Conservation (phyloP, 2,329 filamentous ascomycete genomes). For the Volutella citrinella region DNA sequence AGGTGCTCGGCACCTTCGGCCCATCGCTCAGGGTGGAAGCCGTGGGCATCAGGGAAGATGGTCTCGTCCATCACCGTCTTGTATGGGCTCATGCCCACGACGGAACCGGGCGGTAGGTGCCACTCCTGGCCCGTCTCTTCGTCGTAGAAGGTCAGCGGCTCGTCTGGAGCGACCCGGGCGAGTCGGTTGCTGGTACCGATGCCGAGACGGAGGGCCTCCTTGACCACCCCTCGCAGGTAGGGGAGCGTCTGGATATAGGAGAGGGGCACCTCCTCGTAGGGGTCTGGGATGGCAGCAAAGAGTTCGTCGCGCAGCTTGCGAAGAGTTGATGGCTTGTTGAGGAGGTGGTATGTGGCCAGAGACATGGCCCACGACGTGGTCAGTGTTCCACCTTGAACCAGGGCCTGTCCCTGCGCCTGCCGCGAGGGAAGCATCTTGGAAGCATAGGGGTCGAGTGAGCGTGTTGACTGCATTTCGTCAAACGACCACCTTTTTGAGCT, state of each 20-base stretch:
- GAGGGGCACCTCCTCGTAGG: conserved; percentile 24
- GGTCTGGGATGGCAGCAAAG: conserved; percentile 31
- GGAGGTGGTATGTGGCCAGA: conserved; percentile 33
- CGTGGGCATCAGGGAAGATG: conserved; percentile 31
- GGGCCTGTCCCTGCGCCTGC: conserved; percentile 35
- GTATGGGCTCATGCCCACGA: conserved; percentile 37
- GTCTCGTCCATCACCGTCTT: conserved; percentile 31
- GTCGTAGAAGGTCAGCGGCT: conserved; percentile 29
- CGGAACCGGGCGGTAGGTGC: conserved; percentile 31
- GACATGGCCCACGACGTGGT: conserved; percentile 38
- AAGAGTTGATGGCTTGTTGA: conserved; percentile 28
- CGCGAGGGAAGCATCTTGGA: conserved; percentile 32
- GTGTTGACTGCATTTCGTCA: conserved; percentile 31
- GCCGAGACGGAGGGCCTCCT: conserved; percentile 48
- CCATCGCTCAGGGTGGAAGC: conserved; percentile 36
- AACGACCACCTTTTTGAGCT: conserved; percentile 31
- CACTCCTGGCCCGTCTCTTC: conserved; percentile 23
- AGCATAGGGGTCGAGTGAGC: conserved; percentile 27
- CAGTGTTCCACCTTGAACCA: conserved; percentile 38
- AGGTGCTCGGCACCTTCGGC: conserved; percentile 30
- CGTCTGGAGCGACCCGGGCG: conserved; percentile 44
- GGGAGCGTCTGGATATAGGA: conserved; percentile 33
- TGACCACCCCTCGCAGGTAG: conserved; percentile 49
- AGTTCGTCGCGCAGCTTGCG: conserved; percentile 34
- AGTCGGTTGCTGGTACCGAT: conserved; percentile 46